Percentiles rank a stretch among this genome's conserved stretches.
Evolutionary conservation across 1,139 yeast genomes (phyloP).

Genomic region (Sugiyamaella novakii): DNA sequence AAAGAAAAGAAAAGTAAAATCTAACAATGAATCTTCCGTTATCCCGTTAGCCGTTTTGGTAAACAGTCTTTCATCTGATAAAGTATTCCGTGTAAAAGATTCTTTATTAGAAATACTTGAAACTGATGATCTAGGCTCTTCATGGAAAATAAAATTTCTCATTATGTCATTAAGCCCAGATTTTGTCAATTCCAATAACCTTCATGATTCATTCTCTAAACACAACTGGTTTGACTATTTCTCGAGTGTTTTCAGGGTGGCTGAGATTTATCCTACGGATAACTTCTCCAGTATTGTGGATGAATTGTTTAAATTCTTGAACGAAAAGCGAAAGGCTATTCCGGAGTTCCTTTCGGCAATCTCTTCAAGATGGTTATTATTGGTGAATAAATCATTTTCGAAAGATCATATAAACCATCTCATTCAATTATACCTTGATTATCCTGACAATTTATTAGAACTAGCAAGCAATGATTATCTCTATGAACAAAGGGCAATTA

Average conservation of each 20-base stretch:
- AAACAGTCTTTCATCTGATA: constrained; percentile 9
- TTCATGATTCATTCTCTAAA: neutral
- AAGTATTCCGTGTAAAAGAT: constrained; percentile 7
- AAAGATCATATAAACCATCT: constrained; percentile 25
- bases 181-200: constrained; percentile 1
- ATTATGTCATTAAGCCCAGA: constrained; percentile 21
- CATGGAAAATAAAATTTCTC: constrained; percentile 26
- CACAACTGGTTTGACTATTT: constrained; percentile 23
- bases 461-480: constrained; percentile 29
- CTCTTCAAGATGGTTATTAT: constrained; percentile 34
- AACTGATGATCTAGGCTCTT: neutral
- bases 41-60: constrained; percentile 7
- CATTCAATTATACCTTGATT: constrained; percentile 25
- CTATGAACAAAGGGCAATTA: constrained; percentile 30
- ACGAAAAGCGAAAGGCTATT: constrained; percentile 17
- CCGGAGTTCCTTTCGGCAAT: constrained; percentile 25
- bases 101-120: neutral
- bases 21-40: neutral
- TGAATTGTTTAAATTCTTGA: constrained; percentile 24
- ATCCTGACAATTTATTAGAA: constrained; percentile 22
- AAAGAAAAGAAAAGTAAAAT: constrained; percentile 6
- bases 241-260: constrained; percentile 30
- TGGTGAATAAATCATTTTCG: constrained; percentile 28
- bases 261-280: constrained; percentile 28
- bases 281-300: constrained; percentile 26